Evolutionary conservation across 225 moss, liverwort and hornwort genomes (phyloP).

Genomic region (Ulota crispa): DNA sequence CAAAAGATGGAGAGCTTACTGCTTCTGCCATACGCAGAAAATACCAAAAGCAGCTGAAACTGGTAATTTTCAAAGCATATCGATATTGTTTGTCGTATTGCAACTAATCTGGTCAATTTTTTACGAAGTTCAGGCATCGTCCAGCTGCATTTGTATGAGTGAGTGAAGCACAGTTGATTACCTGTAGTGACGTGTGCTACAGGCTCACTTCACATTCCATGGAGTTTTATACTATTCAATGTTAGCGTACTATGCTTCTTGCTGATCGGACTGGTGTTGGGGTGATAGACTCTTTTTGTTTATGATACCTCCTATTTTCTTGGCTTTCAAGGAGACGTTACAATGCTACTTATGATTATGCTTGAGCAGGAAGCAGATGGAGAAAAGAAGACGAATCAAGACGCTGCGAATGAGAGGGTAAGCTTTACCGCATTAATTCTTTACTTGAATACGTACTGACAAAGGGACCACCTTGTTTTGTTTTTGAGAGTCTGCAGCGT

Average conservation of each 20-base stretch:
- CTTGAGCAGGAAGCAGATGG: constrained; percentile 50
- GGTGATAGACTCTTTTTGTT: not conserved
- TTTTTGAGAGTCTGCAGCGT: not conserved
- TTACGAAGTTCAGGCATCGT: not conserved
- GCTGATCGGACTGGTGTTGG: constrained; percentile 10
- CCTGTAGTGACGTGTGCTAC: not conserved
- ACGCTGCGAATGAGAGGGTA: constrained; percentile 64
- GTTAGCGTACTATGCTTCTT: not conserved
- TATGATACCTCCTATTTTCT: not conserved
- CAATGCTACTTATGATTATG: constrained; percentile 16
- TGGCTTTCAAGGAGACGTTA: constrained; percentile 7
- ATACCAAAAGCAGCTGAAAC: constrained; percentile 92
- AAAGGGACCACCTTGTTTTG: not conserved
- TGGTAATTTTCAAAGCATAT: constrained; percentile 46
- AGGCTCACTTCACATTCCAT: not conserved
- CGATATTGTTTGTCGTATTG: not conserved
- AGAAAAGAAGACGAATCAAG: constrained; percentile 49
- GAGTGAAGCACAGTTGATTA: constrained; percentile 2
- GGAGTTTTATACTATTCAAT: not conserved
- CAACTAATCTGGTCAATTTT: not conserved
- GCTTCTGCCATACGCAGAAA: constrained; percentile 92
- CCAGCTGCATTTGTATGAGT: not conserved
- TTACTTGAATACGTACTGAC: not conserved
- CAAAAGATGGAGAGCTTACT: constrained; percentile 83
- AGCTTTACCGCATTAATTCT: not conserved